Evolutionary conservation across 176 grass and related monocot species (phyloP).

Genomic region (Oryza rufipogon): DNA sequence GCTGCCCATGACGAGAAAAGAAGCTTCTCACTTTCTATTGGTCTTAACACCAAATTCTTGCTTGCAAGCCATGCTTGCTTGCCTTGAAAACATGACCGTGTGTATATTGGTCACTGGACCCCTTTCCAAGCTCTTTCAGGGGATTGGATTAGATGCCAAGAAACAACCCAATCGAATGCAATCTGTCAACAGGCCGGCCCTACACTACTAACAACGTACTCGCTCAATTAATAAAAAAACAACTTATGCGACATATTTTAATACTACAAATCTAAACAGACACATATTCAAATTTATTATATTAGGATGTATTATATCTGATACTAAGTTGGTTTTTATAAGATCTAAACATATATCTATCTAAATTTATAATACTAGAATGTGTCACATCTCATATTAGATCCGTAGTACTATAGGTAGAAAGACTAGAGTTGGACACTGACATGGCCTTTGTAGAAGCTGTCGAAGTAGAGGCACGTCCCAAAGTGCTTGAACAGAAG

Average conservation of each 20-base stretch:
- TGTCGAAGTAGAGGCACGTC: constrained; percentile 73
- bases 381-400: too few relatives aligned
- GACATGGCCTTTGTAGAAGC: constrained; percentile 72
- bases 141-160: not conserved
- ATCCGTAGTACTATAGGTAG: too few relatives aligned
- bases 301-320: too few relatives aligned
- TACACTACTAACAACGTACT: not conserved
- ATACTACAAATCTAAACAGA: too few relatives aligned
- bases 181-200: too few relatives aligned
- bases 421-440: not conserved
- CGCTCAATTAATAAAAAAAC: too few relatives aligned
- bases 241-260: too few relatives aligned
- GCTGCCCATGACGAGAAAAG: not conserved
- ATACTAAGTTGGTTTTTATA: too few relatives aligned
- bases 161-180: not conserved
- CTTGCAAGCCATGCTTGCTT: constrained; percentile 48
- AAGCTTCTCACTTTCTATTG: not conserved
- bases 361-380: too few relatives aligned
- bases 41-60: not conserved
- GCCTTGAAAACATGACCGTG: constrained; percentile 12
- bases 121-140: not conserved
- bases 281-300: too few relatives aligned
- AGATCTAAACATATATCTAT: too few relatives aligned
- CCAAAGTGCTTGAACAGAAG: constrained; percentile 80
- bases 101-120: not conserved